phyloP scores from a whole-genome alignment of 2,329 filamentous ascomycete genomes.

The Xenoacremonium recifei region DNA sequence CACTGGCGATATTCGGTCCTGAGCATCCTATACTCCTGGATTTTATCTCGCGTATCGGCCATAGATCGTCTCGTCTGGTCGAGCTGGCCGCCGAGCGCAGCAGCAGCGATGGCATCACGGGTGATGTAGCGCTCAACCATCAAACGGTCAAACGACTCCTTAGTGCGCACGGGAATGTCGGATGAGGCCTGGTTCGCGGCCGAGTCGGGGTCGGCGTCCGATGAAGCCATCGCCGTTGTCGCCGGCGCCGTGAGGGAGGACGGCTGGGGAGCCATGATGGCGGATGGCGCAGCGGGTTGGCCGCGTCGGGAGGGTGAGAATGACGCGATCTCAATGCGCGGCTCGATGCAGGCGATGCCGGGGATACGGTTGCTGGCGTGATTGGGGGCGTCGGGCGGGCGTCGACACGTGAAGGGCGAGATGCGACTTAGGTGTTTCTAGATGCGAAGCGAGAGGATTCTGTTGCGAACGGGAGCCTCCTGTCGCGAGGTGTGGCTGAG shows the following conservation, averaged over 20 bases:
- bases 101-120: slow-evolving; percentile 54
- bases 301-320: slow-evolving; percentile 33
- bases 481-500: slow-evolving; percentile 11
- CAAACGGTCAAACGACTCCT: slow-evolving; percentile 53
- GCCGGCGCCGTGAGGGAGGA: slow-evolving; percentile 34
- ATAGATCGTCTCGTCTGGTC: slow-evolving; percentile 56
- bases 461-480: slow-evolving; percentile 21
- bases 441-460: slow-evolving; percentile 20
- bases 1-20: slow-evolving; percentile 53
- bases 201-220: slow-evolving; percentile 30
- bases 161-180: slow-evolving; percentile 48
- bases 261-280: slow-evolving; percentile 44
- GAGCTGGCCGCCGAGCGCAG: slow-evolving; percentile 50
- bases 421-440: slow-evolving; percentile 12
- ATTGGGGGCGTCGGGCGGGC: slow-evolving; percentile 9
- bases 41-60: slow-evolving; percentile 63
- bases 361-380: slow-evolving; percentile 12
- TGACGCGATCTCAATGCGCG: slow-evolving; percentile 15
- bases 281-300: slow-evolving; percentile 33
- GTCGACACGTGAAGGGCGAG: slow-evolving; percentile 9
- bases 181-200: slow-evolving; percentile 17
- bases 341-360: slow-evolving; percentile 7
- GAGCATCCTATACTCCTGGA: slow-evolving; percentile 67
- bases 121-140: slow-evolving; percentile 54
- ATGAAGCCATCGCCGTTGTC: slow-evolving; percentile 30